These are phyloP conservation scores for Hebeloma cylindrosporum DNA, from an alignment of 768 basidiomycete genomes.

Conservation along the genomic window DNA sequence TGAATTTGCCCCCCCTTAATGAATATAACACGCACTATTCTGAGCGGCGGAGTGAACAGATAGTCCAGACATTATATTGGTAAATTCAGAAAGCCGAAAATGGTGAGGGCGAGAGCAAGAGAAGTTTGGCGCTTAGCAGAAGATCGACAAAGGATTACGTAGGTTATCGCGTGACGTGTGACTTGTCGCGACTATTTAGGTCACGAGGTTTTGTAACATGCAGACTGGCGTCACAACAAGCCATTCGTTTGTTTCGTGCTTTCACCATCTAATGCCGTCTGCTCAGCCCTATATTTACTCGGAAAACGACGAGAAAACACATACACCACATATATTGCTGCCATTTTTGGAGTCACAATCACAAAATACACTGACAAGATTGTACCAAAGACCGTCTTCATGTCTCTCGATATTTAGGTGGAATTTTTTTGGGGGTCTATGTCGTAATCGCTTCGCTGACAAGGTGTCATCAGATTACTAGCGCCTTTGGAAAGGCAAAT, in stretches of 20 bases:
- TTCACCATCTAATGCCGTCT: slow-evolving; percentile 23
- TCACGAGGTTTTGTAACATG: slow-evolving; percentile 12
- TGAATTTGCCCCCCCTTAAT: slow-evolving; percentile 1
- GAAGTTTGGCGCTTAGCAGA: neutral
- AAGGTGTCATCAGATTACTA: slow-evolving; percentile 54
- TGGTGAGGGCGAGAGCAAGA: neutral
- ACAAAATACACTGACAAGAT: slow-evolving; percentile 69
- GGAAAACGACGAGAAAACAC: slow-evolving; percentile 25
- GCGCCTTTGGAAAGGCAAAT: slow-evolving; percentile 80
- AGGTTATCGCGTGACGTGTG: slow-evolving; percentile 23
- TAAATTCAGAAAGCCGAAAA: neutral
- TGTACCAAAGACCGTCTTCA: slow-evolving; percentile 85
- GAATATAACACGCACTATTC: slow-evolving; percentile 47
- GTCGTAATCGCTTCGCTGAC: slow-evolving; percentile 21
- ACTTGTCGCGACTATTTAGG: slow-evolving; percentile 18
- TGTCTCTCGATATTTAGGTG: slow-evolving; percentile 90
- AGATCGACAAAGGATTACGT: slow-evolving; percentile 12
- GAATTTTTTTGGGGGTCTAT: slow-evolving; percentile 22
- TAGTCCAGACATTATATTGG: slow-evolving; percentile 39
- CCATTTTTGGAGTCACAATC: slow-evolving; percentile 83
- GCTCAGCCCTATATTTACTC: slow-evolving; percentile 27
- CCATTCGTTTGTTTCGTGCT: slow-evolving; percentile 1
- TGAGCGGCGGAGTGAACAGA: slow-evolving; percentile 68
- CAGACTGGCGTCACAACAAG: neutral
- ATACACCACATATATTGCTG: slow-evolving; percentile 62